Evolutionary conservation across 169 alveolate species (phyloP), one percentile per base, ranked within the genome.

Genomic region (Cryptosporidium andersoni): DNA sequence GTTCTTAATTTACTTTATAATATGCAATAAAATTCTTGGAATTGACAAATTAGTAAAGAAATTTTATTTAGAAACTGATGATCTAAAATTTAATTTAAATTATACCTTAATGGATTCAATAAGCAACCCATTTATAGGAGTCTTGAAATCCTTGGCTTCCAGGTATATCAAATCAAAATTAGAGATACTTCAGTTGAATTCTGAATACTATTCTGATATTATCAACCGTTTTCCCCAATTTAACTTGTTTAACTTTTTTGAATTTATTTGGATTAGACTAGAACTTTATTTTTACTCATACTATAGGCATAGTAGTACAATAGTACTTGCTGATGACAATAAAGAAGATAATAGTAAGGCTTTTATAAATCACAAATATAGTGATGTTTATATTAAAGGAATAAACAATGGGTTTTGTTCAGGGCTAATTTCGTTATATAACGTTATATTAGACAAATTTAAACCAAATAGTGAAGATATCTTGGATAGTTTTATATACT

Each of bases 381-480:
- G 3, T 2, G 34, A 56, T 34, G 36, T 42, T 47, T 58, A 58
- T 16, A 74, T 43, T 16, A 58, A 58, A 56, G 67, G 66, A 1
- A 34, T 58, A 14, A 40, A 16, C 42, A 74, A 60, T 43, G 74
- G 85, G 6, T 74, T 74, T 58, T 74, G 60, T 9, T 12, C 12
- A 16, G 58, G 43, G 16, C n/a, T 74, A 3, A 7, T 74, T 16
- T 14, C 37, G 11, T 3, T 74, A 36, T 74, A 56, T 25, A 74
- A 74, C 4, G 8, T 2, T 4, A 8, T 62, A 5, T 14, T 64
- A 45, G 34, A 37, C 34, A 25, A 25, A 25, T 25, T 25, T 25
- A 25, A 25, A 25, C 25, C 25, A 25, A 25, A 25, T 25, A 25
- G 25, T 25, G 25, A 25, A 25, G 25, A 25, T 25, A 25, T 25